Conservation (phyloP, 2,329 filamentous ascomycete genomes). For the Aureobasidium namibiae region DNA sequence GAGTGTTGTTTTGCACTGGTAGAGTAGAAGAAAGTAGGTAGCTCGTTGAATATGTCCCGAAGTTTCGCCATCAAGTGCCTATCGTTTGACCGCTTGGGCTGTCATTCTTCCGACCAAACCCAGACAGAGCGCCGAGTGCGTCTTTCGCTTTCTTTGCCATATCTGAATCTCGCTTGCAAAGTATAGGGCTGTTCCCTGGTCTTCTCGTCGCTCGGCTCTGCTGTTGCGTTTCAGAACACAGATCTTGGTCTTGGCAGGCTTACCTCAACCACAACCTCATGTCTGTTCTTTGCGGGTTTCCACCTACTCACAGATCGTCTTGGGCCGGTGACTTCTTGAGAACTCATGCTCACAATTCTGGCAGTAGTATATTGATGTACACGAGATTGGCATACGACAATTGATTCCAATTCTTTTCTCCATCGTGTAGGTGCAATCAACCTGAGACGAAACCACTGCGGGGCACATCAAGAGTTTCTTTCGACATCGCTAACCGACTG, state of each 20-base stretch:
- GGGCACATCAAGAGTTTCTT: neutral
- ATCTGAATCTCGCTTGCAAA: neutral
- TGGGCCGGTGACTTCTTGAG: neutral
- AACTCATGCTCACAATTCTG: no score
- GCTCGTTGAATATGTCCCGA: no score
- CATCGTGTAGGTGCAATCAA: neutral
- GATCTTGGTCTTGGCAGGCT: slow-evolving; percentile 2
- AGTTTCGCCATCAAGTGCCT: no score
- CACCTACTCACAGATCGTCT: neutral
- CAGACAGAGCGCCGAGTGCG: neutral
- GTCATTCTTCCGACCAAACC: neutral
- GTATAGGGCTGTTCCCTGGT: neutral
- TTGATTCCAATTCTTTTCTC: no score
- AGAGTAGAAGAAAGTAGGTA: no score
- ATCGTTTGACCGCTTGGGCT: no score
- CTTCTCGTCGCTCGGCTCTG: slow-evolving; percentile 7
- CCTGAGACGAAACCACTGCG: slow-evolving; percentile 3
- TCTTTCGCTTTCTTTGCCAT: neutral
- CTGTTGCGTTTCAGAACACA: slow-evolving; percentile 7
- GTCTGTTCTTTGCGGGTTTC: neutral
- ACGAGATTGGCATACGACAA: neutral
- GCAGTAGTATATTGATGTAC: neutral
- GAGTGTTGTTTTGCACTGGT: no score
- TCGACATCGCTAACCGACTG: slow-evolving; percentile 4
- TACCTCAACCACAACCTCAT: neutral